Evolutionary conservation across 2,329 filamentous ascomycete species (phyloP).

Genomic region (Fusarium sambucinum): DNA sequence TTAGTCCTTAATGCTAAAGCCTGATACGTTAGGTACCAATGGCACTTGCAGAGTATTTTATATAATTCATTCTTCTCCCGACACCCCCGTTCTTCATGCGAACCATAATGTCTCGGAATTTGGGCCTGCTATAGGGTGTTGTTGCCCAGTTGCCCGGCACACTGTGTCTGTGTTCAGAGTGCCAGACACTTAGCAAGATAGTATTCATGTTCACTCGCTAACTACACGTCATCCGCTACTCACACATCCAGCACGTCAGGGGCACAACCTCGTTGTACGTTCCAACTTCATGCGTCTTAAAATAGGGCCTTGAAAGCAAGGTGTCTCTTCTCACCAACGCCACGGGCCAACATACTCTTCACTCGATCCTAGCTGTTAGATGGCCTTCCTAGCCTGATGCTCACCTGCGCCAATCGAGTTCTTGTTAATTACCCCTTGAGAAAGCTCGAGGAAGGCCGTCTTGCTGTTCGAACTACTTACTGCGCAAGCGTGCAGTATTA

Average conservation of each 20-base stretch:
- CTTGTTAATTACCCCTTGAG: background rate
- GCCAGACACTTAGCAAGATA: background rate
- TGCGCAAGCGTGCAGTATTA: constrained; percentile 5
- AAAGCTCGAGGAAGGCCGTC: background rate
- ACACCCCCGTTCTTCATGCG: background rate
- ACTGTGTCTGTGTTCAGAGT: background rate
- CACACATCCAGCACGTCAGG: background rate
- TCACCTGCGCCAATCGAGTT: background rate
- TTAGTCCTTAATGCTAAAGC: background rate
- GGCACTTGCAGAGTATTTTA: constrained; percentile 8
- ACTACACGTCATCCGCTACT: background rate
- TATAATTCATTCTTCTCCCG: constrained; percentile 1
- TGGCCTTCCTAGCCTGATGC: constrained; percentile 3
- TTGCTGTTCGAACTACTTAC: constrained; percentile 12
- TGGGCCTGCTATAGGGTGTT: background rate
- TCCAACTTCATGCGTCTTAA: background rate
- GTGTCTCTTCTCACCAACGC: background rate
- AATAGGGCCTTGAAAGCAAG: background rate
- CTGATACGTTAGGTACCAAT: background rate
- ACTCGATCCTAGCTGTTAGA: background rate
- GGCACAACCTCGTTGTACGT: background rate
- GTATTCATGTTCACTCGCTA: background rate
- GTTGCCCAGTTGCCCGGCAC: background rate
- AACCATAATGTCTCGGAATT: background rate
- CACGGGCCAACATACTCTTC: background rate